phyloP scores from a whole-genome alignment of 768 basidiomycete species.

The Plicaturopsis crispa region DNA sequence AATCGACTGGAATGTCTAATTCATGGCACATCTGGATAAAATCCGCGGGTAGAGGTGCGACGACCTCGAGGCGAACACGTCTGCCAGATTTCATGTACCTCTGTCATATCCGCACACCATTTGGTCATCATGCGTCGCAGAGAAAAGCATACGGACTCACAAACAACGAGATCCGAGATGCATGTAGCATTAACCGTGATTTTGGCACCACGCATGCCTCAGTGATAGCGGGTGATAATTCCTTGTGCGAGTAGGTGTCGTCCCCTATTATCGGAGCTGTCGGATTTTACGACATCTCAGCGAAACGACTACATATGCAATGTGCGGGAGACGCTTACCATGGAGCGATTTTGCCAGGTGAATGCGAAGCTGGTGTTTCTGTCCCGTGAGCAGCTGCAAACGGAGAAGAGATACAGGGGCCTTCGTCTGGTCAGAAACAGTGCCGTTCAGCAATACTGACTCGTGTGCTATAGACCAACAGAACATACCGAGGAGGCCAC shows the following conservation, averaged over 20 bases:
- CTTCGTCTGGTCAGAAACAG: constrained; percentile 9
- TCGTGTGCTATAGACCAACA: not conserved
- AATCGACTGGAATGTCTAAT: constrained; percentile 19
- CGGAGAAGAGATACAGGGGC: constrained; percentile 50
- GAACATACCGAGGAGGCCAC: constrained; percentile 48
- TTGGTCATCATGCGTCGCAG: not conserved
- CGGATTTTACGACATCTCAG: constrained; percentile 1
- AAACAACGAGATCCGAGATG: constrained; percentile 26
- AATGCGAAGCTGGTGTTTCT: constrained; percentile 67
- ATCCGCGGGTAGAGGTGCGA: constrained; percentile 29
- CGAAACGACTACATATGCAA: constrained; percentile 1
- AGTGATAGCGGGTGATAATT: constrained; percentile 6
- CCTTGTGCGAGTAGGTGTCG: constrained; percentile 33
- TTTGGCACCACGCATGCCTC: constrained; percentile 24
- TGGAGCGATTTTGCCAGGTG: constrained; percentile 47
- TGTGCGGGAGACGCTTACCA: constrained; percentile 22
- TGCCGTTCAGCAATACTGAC: not conserved
- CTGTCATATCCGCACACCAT: constrained; percentile 9
- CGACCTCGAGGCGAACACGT: constrained; percentile 25
- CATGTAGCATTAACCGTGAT: constrained; percentile 29
- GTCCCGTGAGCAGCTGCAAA: constrained; percentile 50
- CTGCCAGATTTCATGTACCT: constrained; percentile 24
- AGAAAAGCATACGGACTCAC: constrained; percentile 15
- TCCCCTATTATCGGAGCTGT: constrained; percentile 67
- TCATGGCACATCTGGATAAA: constrained; percentile 26